Evolutionary conservation across 345 rosid genomes (phyloP).

Genomic region (Tarenaya hassleriana): DNA sequence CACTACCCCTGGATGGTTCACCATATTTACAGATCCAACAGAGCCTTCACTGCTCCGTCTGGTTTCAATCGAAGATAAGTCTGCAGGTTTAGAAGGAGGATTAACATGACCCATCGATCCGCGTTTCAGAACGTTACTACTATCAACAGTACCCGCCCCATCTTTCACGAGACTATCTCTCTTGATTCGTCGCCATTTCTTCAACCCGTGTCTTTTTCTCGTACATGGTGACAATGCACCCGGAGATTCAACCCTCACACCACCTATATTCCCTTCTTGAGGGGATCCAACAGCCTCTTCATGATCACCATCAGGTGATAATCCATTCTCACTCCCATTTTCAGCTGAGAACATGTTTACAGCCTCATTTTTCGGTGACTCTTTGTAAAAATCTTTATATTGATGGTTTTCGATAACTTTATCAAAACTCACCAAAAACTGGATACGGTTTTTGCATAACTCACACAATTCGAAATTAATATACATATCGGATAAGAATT

Average conservation of each 20-base stretch:
- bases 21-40: constrained; percentile 38
- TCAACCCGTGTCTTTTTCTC: constrained; percentile 71
- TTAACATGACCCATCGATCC: constrained; percentile 41
- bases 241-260: constrained; percentile 29
- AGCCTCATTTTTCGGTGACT: constrained; percentile 28
- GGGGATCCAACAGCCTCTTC: constrained; percentile 24
- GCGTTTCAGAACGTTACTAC: constrained; percentile 59
- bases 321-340: constrained; percentile 18
- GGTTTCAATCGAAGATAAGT: constrained; percentile 30
- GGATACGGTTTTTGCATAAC: too few species aligned
- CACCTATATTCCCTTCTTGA: constrained; percentile 13
- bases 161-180: constrained; percentile 54
- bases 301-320: constrained; percentile 19
- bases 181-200: constrained; percentile 89
- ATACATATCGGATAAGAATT: too few species aligned
- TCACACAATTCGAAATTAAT: too few species aligned
- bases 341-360: constrained; percentile 13
- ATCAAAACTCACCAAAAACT: too few species aligned
- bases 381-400: too few species aligned
- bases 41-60: constrained; percentile 46
- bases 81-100: constrained; percentile 40
- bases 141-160: constrained; percentile 30
- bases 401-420: too few species aligned
- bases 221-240: constrained; percentile 25
- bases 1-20: constrained; percentile 25